Conservation (phyloP, 148 eudicot genomes). For the Rhododendron griersonianum region DNA sequence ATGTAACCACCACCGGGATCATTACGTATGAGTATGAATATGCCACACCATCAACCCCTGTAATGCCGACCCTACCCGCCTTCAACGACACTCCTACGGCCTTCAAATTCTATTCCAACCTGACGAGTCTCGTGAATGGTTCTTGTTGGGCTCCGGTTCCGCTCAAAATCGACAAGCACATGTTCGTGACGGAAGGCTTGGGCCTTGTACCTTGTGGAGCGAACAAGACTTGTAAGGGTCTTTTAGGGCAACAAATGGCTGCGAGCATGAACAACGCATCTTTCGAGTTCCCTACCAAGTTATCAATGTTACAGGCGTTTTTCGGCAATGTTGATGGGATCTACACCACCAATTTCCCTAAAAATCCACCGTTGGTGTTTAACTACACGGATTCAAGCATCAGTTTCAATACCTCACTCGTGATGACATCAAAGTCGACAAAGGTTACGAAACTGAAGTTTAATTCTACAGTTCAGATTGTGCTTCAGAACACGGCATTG, state of each 20-base stretch:
- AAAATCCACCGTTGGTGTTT: conserved; percentile 41
- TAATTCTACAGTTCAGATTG: conserved; percentile 58
- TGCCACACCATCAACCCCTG: conserved; percentile 14
- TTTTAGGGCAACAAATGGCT: conserved; percentile 29
- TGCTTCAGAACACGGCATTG: conserved; percentile 55
- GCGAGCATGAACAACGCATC: conserved; percentile 61
- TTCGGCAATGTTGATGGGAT: conserved; percentile 32
- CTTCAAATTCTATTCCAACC: conserved; percentile 41
- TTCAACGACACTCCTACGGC: conserved; percentile 60
- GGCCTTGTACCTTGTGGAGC: conserved; percentile 48
- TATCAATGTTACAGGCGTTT: conserved; percentile 50
- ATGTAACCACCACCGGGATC: conserved; percentile 52
- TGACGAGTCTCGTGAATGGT: conserved; percentile 40
- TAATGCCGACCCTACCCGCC: conserved; percentile 50
- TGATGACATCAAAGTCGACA: conserved; percentile 44
- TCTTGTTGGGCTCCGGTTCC: conserved; percentile 48
- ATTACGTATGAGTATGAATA: conserved; percentile 20
- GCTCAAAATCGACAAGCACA: conserved; percentile 32
- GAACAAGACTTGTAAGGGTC: conserved; percentile 43
- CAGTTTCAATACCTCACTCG: conserved; percentile 23
- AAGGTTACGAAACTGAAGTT: conserved; percentile 58
- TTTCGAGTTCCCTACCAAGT: conserved; percentile 32
- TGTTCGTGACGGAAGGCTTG: conserved; percentile 56
- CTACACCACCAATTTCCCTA: conserved; percentile 54
- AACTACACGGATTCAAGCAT: conserved; percentile 48